Evolutionary conservation across 176 grass and related monocot species (phyloP).

Genomic region (Pontederia paniculata): DNA sequence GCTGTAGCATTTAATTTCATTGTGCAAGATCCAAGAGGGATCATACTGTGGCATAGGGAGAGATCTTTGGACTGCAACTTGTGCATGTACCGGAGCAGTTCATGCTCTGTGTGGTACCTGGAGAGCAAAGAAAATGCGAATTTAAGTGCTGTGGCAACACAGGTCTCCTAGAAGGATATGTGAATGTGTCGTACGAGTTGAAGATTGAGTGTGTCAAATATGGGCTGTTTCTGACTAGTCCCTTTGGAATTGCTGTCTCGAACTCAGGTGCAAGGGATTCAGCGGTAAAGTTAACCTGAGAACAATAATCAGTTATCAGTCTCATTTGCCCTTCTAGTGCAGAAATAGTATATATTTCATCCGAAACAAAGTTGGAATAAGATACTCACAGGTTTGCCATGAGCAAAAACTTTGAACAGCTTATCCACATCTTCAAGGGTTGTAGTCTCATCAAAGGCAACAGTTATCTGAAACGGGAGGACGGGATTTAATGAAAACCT

Average conservation of each 20-base stretch:
- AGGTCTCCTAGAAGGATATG: neutral
- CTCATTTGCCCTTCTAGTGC: neutral
- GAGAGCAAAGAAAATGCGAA: conserved; percentile 23
- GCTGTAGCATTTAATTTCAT: conserved; percentile 98
- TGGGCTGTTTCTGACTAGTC: conserved; percentile 61
- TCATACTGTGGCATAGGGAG: conserved; percentile 98
- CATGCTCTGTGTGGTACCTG: conserved; percentile 97
- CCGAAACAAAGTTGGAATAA: conserved; percentile 2
- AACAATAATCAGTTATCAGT: conserved; percentile 12
- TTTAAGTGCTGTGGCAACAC: neutral
- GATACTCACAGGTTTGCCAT: conserved; percentile 76
- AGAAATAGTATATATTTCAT: neutral
- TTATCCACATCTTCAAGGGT: conserved; percentile 91
- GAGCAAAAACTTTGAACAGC: conserved; percentile 85
- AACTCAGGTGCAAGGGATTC: conserved; percentile 78
- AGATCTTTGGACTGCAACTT: conserved; percentile 90
- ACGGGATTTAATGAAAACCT: neutral
- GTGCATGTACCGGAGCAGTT: conserved; percentile 89
- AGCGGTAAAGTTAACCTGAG: conserved; percentile 74
- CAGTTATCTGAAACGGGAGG: conserved; percentile 47
- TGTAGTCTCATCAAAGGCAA: conserved; percentile 88
- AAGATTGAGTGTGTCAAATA: conserved; percentile 88
- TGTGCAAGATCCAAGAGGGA: conserved; percentile 96
- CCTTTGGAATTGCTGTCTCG: conserved; percentile 48
- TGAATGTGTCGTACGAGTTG: conserved; percentile 46